Evolutionary conservation across 441 rosid genomes (phyloP), one percentile per base, ranked within the genome.

Genomic region (Eruca vesicaria): DNA sequence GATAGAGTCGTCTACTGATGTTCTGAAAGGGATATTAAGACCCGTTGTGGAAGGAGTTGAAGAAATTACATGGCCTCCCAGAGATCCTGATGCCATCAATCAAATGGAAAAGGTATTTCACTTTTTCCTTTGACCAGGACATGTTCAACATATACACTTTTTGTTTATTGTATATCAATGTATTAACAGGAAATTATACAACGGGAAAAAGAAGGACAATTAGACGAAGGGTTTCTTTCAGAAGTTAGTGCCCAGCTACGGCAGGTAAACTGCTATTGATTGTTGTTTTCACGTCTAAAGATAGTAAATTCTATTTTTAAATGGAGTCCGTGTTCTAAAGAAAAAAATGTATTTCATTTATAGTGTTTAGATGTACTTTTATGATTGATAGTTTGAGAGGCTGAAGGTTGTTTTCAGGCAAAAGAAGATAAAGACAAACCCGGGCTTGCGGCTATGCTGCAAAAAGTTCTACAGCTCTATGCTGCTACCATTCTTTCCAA

Each of bases 401-500:
- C 59, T 67, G 43, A 73, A 66, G 50, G 56, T 68, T 63, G 75
- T 71, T 77, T 82, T 70, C 84, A 90, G 97, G 95, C 94, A 72
- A 88, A 88, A 85, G 93, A 88, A 88, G 99, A 92, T 78, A 82
- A 71, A 69, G 97, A 92, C 80, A 95, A 89, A 79, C 99, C 97
- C 2, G 98, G 99, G 64, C 94, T 92, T 61, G 87, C 77, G 64
- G 97, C 98, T 62, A 95, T 92, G 99, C 75, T 95, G 76, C 99
- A 86, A 80, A 95, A 92, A 76, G 96, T 92, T 79, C 82, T 95
- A 75, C 98, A 91, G 78, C 88, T 91, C 70, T 95, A 92, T 80
- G 96, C 99, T 79, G 89, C 96, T 50, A 84, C 8, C 7, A 57
- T 85, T 70, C 97, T 95, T 58, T 95, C 96, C 10, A 90, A 86